Evolutionary conservation across 2,329 filamentous ascomycete species (phyloP).

Genomic region (Phaeosphaeria sp.): DNA sequence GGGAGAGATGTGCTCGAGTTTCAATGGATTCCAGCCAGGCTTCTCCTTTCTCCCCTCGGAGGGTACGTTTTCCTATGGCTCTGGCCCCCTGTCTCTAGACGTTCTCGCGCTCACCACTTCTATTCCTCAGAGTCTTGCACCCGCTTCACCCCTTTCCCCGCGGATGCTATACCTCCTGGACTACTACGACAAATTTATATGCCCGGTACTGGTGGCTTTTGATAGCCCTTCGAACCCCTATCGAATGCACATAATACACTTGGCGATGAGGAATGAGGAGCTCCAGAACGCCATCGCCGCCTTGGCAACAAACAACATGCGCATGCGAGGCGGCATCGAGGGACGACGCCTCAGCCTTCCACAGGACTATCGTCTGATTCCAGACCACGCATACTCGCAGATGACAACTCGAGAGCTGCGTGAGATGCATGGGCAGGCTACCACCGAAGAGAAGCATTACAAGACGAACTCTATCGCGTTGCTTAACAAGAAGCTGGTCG

Average conservation of each 20-base stretch:
- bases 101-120: constrained; percentile 49
- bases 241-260: constrained; percentile 77
- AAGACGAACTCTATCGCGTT: constrained; percentile 84
- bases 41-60: constrained; percentile 50
- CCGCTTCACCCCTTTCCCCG: constrained; percentile 68
- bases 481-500: constrained; percentile 83
- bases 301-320: constrained; percentile 84
- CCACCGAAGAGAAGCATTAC: constrained; percentile 80
- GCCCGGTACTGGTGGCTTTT: constrained; percentile 88
- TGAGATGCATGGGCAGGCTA: constrained; percentile 62
- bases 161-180: constrained; percentile 89
- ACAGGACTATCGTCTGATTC: constrained; percentile 40
- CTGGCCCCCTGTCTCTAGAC: constrained; percentile 46
- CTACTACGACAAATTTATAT: constrained; percentile 93
- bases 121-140: constrained; percentile 55
- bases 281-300: constrained; percentile 94
- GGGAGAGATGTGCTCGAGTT: constrained; percentile 48
- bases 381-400: constrained; percentile 47
- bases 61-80: constrained; percentile 51
- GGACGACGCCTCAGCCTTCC: constrained; percentile 39
- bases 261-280: constrained; percentile 79
- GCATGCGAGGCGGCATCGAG: constrained; percentile 77
- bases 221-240: constrained; percentile 86
- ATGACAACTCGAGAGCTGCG: constrained; percentile 46
- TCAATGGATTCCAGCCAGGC: constrained; percentile 46